phyloP scores from a whole-genome alignment of 2,329 filamentous ascomycete genomes.

The Fusarium phyllophilum region DNA sequence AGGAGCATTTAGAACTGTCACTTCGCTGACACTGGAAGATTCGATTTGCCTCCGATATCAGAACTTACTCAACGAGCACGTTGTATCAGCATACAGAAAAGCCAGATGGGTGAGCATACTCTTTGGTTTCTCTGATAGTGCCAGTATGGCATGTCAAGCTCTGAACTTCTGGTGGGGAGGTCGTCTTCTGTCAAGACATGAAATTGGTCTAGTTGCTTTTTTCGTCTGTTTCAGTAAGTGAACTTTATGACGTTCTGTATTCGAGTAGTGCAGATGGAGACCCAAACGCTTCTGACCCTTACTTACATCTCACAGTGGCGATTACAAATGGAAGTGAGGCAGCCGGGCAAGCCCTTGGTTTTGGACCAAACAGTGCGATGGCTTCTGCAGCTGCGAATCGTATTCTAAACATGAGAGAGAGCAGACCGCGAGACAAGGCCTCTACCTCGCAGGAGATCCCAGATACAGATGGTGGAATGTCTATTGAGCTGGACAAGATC shows the following conservation, averaged over 20 bases:
- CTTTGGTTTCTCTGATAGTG: constrained; percentile 76
- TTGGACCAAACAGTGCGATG: constrained; percentile 72
- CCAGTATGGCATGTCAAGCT: constrained; percentile 71
- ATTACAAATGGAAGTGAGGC: constrained; percentile 72
- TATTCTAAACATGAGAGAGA: constrained; percentile 63
- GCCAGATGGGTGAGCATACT: constrained; percentile 71
- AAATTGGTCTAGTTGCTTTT: constrained; percentile 60
- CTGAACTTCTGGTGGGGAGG: constrained; percentile 75
- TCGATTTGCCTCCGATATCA: constrained; percentile 71
- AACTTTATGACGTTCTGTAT: not conserved
- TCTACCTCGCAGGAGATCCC: constrained; percentile 52
- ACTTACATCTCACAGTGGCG: constrained; percentile 53
- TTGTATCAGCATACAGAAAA: constrained; percentile 67
- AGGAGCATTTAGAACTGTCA: constrained; percentile 77
- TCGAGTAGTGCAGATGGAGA: not conserved
- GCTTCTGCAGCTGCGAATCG: constrained; percentile 68
- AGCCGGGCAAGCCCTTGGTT: constrained; percentile 60
- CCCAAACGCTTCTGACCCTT: not conserved
- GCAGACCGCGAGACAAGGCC: constrained; percentile 49
- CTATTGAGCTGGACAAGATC: constrained; percentile 66
- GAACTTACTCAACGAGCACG: constrained; percentile 66
- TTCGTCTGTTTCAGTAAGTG: constrained; percentile 64
- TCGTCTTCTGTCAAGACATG: constrained; percentile 62
- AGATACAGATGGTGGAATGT: constrained; percentile 60
- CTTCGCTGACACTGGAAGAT: constrained; percentile 75